Base-by-base conservation (phyloP, 805 yeast species). In the Nakazawaea ishiwadae region DNA sequence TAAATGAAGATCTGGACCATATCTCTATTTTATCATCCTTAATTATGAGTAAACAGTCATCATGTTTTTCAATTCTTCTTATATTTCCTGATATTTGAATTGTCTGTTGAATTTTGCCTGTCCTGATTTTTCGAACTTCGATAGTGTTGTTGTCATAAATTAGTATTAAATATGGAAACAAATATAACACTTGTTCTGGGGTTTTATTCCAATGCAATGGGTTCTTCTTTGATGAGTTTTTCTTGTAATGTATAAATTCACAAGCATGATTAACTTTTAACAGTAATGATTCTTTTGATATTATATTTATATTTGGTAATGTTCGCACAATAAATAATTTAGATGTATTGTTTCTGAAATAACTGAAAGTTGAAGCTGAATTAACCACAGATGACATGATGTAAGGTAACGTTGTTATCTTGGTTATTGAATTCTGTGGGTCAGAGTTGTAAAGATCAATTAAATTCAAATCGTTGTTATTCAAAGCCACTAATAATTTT, bases 151-250 rank as follows among this genome's bases (percentile, higher is more conserved):
- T 49, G 6, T 44, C 40, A 21, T 58, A 49, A 1, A 54, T 47
- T 5, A 61, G 37, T 4, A 71, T 37, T 11, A 71, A 44, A 45
- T 68, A 72, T 0, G 77, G 77, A 38, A 66, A 64, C 56, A 59
- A 55, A 45, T 53, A 63, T 23, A 50, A 56, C 12, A 66, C 48
- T 39, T 44, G 43, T 20, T 51, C 47, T 8, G 70, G 64, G 18
- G 49, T 35, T 48, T 51, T 31, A 45, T 55, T 10, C 59, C 59
- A 37, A 21, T 35, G 34, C 29, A 46, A 18, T 9, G 46, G 49
- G 27, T 46, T 46, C n/a, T 35, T 37, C 33, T 29, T 33, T 7
- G 28, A 15, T 14, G 19, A 18, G 11, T 15, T 27, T 14, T 37
- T 34, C 35, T 35, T 42, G 32, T 42, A 42, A 17, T 32, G 18